Evolutionary conservation across 352 stramenopile species (phyloP).

Genomic region (Phytopythium oedochilum): DNA sequence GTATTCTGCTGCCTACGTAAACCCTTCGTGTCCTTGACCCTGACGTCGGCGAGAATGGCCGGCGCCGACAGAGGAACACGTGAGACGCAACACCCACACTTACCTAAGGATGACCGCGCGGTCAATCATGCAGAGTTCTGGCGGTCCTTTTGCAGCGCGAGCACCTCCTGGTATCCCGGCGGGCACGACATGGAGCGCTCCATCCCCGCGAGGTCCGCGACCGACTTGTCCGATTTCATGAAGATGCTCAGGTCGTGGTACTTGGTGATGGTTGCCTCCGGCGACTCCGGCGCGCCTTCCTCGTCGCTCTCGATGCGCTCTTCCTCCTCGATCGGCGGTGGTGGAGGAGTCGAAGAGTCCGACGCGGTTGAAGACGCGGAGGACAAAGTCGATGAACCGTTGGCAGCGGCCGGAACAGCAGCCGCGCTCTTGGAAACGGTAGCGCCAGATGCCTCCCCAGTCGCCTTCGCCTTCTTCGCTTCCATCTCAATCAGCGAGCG

Average conservation of each 20-base stretch:
- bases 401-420: constrained; percentile 2
- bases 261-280: constrained; percentile 63
- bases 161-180: constrained; percentile 61
- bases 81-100: neutral
- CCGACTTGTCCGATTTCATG: constrained; percentile 67
- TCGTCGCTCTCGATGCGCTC: constrained; percentile 19
- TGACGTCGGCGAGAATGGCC: too few species aligned
- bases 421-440: neutral
- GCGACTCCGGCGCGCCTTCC: constrained; percentile 13
- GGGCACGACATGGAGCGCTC: constrained; percentile 79
- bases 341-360: constrained; percentile 4
- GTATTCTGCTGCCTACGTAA: too few species aligned
- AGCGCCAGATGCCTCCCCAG: neutral
- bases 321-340: constrained; percentile 18
- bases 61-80: neutral
- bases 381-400: neutral
- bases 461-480: constrained; percentile 22
- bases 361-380: neutral
- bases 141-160: constrained; percentile 22
- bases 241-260: constrained; percentile 80
- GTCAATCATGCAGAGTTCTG: constrained; percentile 13
- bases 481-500: constrained; percentile 30
- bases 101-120: neutral
- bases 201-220: constrained; percentile 51
- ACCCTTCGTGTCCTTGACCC: too few species aligned